Evolutionary conservation across 106 monocot species (phyloP), one percentile per base, ranked within the genome.

Genomic region (Hemerocallis citrina): DNA sequence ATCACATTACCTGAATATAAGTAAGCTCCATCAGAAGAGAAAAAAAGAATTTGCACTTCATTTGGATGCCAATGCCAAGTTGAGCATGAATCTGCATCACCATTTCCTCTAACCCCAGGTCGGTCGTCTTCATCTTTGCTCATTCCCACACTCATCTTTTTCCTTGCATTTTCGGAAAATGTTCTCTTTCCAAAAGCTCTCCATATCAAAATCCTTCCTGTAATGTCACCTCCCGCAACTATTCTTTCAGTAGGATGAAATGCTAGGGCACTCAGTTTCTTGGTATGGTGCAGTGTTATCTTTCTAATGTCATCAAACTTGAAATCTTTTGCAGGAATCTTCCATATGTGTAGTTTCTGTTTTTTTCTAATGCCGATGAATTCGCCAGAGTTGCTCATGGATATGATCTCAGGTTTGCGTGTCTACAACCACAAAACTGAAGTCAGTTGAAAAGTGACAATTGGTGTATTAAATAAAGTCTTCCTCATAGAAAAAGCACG

Each of bases 1-100:
- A 19, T 6, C 21, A 34, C 47, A 47, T 14, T 73, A 96, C 96
- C 96, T 96, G 96, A 96, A 65, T 89, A 96, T 44, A 98, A 68
- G 69, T 98, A 85, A 47, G 81, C 79, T 57, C 87, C 98, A 80
- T 98, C 98, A 20, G 81, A 68, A 48, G 98, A 98, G 64, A 98
- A 92, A 41, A 54, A 65, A 27, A 98, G 79, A 59, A 98, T 75
- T 19, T 65, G 77, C 8, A 98, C 75, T 80, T 72, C 79, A 66
- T 34, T 69, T 25, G 98, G 57, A 73, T 98, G 98, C 98, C 98
- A 98, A 52, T 98, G 92, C 92, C 92, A 88, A 66, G 98, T 98
- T 12, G 88, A 75, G 49, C 79, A 85, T 15, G 77, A 70, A 8
- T 85, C 92, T 40, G 79, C 88, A 66, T 98, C 92, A 78, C 88